phyloP scores from a whole-genome alignment of 164 flowering plant species.

The Saururus chinensis region DNA sequence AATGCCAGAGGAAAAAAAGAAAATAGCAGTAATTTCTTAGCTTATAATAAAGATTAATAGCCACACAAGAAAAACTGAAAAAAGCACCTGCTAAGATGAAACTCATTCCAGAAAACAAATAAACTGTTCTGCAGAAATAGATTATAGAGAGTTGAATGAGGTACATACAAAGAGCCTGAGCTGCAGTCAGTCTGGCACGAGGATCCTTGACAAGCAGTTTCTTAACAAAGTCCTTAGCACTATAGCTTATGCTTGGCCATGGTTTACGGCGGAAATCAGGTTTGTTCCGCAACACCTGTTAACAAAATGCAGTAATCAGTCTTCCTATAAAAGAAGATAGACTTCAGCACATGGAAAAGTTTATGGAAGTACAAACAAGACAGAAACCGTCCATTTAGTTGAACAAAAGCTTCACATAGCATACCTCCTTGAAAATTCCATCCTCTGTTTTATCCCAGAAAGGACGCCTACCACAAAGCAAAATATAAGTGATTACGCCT shows the following conservation, averaged over 20 bases:
- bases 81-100: too few species aligned
- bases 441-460: conserved; percentile 99
- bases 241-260: conserved; percentile 82
- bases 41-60: not conserved
- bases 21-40: not conserved
- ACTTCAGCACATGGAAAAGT: not conserved
- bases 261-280: conserved; percentile 97
- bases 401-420: not conserved
- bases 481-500: conserved; percentile 92
- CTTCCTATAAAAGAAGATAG: not conserved
- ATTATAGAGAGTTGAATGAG: not conserved
- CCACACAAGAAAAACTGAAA: not conserved
- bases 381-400: not conserved
- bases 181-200: conserved; percentile 88
- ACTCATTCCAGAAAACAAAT: too few species aligned
- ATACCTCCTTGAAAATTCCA: conserved; percentile 95
- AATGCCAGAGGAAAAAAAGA: not conserved
- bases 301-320: not conserved
- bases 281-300: conserved; percentile 79
- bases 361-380: too few species aligned
- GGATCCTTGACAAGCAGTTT: conserved; percentile 92
- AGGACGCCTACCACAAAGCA: conserved; percentile 95
- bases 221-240: conserved; percentile 92
- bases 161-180: conserved; percentile 91
- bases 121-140: not conserved